Evolutionary conservation across 1,284 basidiomycete genomes (phyloP), one percentile per base, ranked within the genome.

Genomic region (Boletellus dicymbophilus): DNA sequence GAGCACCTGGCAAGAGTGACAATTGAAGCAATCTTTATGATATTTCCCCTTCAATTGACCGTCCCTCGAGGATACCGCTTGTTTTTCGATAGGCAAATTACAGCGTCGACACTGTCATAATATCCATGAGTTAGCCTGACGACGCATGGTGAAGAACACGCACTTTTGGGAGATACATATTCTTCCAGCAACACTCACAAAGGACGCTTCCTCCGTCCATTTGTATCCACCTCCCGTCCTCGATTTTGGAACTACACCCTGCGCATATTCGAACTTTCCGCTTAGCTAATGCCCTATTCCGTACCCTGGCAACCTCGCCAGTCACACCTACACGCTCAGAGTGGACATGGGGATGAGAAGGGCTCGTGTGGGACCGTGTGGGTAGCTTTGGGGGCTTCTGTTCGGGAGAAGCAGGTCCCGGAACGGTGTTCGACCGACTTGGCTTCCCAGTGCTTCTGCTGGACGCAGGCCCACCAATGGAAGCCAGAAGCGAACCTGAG

Each of bases 1-100:
- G 69, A 78, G 52, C 67, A 89, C 83, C 62, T 90, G 81, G 69
- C 93, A 95, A 4, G 75, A 80, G 55, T 84, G 77, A 68, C 93
- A 95, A 58, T 85, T 91, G 66, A 95, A 95, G 72, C 93, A 95
- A 37, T 86, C 84, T 48, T 84, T 81, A 66, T 95, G 93, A 70
- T 94, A 95, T 69, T 95, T 95, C 53, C 93, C 93, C 70, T 94
- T 94, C 44, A 95, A 76, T 69, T 95, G 93, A 2, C 93, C 93
- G 63, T 95, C 93, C 9, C 88, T 84, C 11, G 88, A 90, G 30
- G 88, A 93, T n/a, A 95, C 90, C 18, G 93, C 93, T 57, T 88
- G 86, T 58, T 85, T 93, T 73, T 95, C 93, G 45, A 95, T 95
- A 0, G 89, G 83, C 27, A 85, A 63, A 60, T 81, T 82, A 70